Conservation (phyloP, 805 yeast species). For the Metschnikowia aberdeeniae region DNA sequence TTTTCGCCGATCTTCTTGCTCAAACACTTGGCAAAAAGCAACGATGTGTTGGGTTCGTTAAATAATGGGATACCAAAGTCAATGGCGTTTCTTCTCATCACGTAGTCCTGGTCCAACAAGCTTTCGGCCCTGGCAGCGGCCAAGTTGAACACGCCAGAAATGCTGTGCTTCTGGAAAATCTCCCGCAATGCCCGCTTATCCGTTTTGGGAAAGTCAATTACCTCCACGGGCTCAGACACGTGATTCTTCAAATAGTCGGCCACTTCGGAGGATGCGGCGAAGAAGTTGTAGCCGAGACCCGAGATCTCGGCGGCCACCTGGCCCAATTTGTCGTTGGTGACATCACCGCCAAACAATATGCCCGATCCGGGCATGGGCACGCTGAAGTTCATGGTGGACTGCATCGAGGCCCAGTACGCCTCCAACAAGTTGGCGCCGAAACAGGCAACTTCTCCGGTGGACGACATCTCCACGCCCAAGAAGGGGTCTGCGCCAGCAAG, state of each 20-base stretch:
- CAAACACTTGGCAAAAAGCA: constrained; percentile 80
- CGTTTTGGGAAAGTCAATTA: constrained; percentile 86
- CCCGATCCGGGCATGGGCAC: constrained; percentile 90
- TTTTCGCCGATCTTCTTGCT: constrained; percentile 59
- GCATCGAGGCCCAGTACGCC: constrained; percentile 97
- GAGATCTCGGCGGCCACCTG: constrained; percentile 66
- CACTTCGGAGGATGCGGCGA: constrained; percentile 70
- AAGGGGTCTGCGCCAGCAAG: constrained; percentile 99
- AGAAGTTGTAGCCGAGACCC: constrained; percentile 76
- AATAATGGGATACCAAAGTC: constrained; percentile 95
- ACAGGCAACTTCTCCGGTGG: constrained; percentile 98
- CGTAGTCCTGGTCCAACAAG: constrained; percentile 83
- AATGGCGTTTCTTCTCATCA: constrained; percentile 98
- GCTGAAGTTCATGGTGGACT: constrained; percentile 95
- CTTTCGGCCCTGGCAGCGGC: constrained; percentile 87
- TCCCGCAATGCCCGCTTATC: constrained; percentile 93
- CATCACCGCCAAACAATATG: constrained; percentile 91
- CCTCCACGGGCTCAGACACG: constrained; percentile 47
- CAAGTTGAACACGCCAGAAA: constrained; percentile 85
- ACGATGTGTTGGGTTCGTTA: constrained; percentile 93
- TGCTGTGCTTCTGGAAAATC: constrained; percentile 81
- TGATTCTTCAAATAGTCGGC: constrained; percentile 59
- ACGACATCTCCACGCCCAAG: constrained; percentile 98
- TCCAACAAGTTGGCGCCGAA: constrained; percentile 82
- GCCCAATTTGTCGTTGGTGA: constrained; percentile 65